These are phyloP conservation scores for Neurospora hispaniola DNA, from an alignment of 495 filamentous ascomycete species.

Conservation along the genomic window DNA sequence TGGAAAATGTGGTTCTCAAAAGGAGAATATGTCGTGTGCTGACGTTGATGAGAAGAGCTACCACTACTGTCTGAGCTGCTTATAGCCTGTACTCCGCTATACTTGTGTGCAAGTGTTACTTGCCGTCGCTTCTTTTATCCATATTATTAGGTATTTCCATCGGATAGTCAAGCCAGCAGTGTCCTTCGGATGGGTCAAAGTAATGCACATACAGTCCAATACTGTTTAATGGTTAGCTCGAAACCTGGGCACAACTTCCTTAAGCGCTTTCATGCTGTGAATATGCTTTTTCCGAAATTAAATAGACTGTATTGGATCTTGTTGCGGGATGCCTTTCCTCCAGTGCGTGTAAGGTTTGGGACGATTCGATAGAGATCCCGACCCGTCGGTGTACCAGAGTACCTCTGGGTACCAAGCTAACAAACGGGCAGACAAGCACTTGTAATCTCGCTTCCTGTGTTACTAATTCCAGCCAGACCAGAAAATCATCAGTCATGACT, in stretches of 20 bases:
- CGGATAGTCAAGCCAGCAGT: background rate
- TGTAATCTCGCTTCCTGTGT: background rate
- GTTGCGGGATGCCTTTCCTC: too few species aligned
- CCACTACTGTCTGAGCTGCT: background rate
- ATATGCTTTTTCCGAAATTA: too few species aligned
- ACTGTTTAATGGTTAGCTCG: too few species aligned
- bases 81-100: background rate
- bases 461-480: background rate
- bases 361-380: too few species aligned
- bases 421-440: too few species aligned
- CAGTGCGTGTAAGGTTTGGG: too few species aligned
- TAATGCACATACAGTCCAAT: background rate
- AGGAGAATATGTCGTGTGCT: background rate
- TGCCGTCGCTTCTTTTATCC: background rate
- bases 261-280: too few species aligned
- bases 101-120: background rate
- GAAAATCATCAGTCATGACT: background rate
- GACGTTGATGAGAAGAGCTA: background rate
- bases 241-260: too few species aligned
- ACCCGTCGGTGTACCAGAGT: too few species aligned
- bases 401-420: too few species aligned
- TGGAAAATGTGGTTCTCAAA: background rate
- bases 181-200: background rate
- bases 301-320: too few species aligned
- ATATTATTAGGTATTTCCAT: background rate